Conservation (phyloP, 768 basidiomycete genomes). For the Royoungia palumana region DNA sequence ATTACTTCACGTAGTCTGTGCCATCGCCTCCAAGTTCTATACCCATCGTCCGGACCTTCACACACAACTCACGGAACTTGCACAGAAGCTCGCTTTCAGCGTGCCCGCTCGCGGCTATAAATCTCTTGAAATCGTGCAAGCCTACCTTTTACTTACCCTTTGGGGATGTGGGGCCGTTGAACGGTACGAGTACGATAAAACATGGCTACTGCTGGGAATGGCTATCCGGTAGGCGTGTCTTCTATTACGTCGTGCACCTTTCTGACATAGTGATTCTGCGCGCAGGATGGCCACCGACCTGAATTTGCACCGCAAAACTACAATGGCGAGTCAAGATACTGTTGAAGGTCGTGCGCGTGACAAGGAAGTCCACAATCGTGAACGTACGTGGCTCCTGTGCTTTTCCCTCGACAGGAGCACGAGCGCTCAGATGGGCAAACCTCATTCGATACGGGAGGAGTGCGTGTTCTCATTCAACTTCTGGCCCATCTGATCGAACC, state of each 20-base stretch:
- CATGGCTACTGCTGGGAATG: constrained; percentile 89
- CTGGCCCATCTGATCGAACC: neutral
- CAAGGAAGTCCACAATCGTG: constrained; percentile 87
- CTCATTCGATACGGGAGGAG: constrained; percentile 91
- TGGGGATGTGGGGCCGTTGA: constrained; percentile 97
- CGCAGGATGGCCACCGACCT: constrained; percentile 96
- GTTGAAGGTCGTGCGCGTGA: constrained; percentile 80
- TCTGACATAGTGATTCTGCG: constrained; percentile 11
- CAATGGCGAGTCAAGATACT: constrained; percentile 54
- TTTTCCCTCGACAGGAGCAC: constrained; percentile 85
- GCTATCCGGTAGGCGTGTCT: constrained; percentile 57
- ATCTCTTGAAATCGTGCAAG: constrained; percentile 93
- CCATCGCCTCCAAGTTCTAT: constrained; percentile 93
- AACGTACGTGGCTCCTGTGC: constrained; percentile 91
- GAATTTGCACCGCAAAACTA: constrained; percentile 88
- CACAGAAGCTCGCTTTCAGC: constrained; percentile 83
- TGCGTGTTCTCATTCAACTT: constrained; percentile 39
- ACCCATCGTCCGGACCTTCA: constrained; percentile 78
- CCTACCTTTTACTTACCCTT: constrained; percentile 81
- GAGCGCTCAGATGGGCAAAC: constrained; percentile 97
- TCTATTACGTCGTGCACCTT: neutral
- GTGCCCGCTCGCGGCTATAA: constrained; percentile 87
- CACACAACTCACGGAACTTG: constrained; percentile 70
- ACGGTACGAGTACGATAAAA: constrained; percentile 94
- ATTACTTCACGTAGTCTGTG: constrained; percentile 62